Evolutionary conservation across 225 moss, liverwort and hornwort species (phyloP), one percentile per base, ranked within the genome.

Genomic region (Rhytidiadelphus loreus): DNA sequence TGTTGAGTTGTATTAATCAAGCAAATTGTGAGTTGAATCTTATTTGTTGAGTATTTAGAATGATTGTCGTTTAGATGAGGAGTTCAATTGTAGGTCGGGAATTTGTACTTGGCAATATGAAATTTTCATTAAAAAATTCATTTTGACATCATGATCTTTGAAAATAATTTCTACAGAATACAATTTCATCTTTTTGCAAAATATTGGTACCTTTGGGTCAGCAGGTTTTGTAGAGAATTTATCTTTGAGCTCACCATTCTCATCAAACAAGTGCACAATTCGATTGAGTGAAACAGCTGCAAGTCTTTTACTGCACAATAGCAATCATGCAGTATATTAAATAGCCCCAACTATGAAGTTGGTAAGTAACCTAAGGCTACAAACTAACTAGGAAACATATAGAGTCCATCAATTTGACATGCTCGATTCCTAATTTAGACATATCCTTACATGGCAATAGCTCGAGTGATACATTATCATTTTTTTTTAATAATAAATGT

Each of bases 141-240:
- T 84, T 70, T 43, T 4, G 32, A 30, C 25, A 50, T 52, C 25
- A 52, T 52, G 6, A 46, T 46, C 7, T 17, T 23, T 46, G 46
- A 26, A 48, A 85, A 43, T 6, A 5, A 23, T 48, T 44, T 12
- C 6, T 50, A 19, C 9, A 5, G 10, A 85, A 24, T 19, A 39
- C 8, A 0, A 44, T 9, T 44, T 58, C 26, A 6, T 12, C 7
- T 29, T 85, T 2, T 8, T 52, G 20, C 20, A 77, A 62, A 52
- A 16, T 16, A 59, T 16, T 37, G 43, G 75, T 73, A 98, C 98
- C 95, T 96, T 96, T 0, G 96, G 93, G 76, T 98, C 96, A 28
- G 96, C 97, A 87, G 97, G 95, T 88, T 98, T 98, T 2, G 98
- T 98, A 83, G 95, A 94, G 68, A 98, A 98, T 85, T 97, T 98